Evolutionary conservation across 192 early-diverging fungal genomes (phyloP), one percentile per base, ranked within the genome.

Genomic region (Podila verticillata): DNA sequence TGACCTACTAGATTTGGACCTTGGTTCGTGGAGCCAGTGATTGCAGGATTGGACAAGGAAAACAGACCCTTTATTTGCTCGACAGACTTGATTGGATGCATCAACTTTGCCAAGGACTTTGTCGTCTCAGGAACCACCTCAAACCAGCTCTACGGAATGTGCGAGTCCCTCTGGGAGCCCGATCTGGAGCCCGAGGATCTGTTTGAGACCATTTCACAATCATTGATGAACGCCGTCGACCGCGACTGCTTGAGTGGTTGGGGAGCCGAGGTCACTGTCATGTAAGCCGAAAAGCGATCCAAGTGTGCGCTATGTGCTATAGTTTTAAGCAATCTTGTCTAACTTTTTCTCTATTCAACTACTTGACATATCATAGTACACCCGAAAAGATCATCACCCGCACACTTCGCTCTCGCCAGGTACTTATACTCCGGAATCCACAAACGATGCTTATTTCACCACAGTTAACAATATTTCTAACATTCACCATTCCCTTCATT

Each of bases 101-200:
- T 95, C 70, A 95, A 93, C 81, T 93, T 89, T 81, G 91, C 97
- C 22, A 91, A 93, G 58, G 97, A 99, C 82, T 99, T 99, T 91
- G 93, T 96, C 36, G 98, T 98, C 22, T 87, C 88, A 61, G 98
- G 98, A 74, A 98, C 96, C 10, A 92, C 98, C 20, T 77, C 79
- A 26, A 84, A 91, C 34, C 93, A 94, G 68, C 87, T 99, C 69
- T 99, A 94, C 69, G 98, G 98, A 73, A 97, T 96, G 91, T 97
- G 96, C 75, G 98, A 99, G 84, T 88, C 91, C 26, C 88, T 99
- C 62, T 99, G 97, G 97, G 97, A 99, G 84, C 96, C 97, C 54
- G 91, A 98, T 87, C 89, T 99, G 70, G 84, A 92, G 71, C 97
- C 98, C 15, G 97, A 99, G 67, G 97, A 97, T 73, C 86, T 99